A percentile compares a stretch with the other conserved stretches of the same genome.
These are phyloP conservation scores for Tranzscheliella williamsii DNA, from an alignment of 1,284 basidiomycete species.

Conservation along the genomic window DNA sequence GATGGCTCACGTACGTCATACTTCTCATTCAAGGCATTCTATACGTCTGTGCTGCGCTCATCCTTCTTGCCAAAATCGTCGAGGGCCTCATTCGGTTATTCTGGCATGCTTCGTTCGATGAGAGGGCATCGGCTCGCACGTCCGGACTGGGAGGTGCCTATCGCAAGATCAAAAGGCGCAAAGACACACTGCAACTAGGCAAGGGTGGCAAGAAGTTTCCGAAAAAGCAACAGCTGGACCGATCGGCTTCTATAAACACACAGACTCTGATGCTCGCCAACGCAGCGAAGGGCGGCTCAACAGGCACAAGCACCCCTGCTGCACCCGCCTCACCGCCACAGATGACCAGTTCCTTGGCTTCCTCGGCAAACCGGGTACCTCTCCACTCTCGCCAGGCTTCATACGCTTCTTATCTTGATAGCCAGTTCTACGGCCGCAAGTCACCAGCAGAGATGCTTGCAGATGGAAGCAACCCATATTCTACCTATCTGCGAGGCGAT, in stretches of 20 bases:
- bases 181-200: conserved; percentile 39
- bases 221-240: conserved; percentile 7
- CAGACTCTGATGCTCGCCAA: conserved; percentile 25
- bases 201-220: conserved; percentile 19
- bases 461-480: conserved; percentile 33
- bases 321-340: conserved; percentile 11
- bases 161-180: conserved; percentile 35
- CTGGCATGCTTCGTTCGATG: conserved; percentile 80
- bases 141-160: conserved; percentile 49
- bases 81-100: conserved; percentile 81
- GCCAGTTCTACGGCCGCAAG: conserved; percentile 20
- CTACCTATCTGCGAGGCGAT: conserved; percentile 38
- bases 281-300: conserved; percentile 8
- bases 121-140: conserved; percentile 54
- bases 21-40: conserved; percentile 83
- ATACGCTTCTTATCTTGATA: conserved; percentile 47
- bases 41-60: conserved; percentile 76
- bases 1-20: conserved; percentile 92
- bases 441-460: conserved; percentile 34
- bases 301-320: conserved; percentile 14
- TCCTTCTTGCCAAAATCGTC: conserved; percentile 80
- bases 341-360: conserved; percentile 18
- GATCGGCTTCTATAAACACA: conserved; percentile 12
- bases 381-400: conserved; percentile 46
- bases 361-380: conserved; percentile 30